Evolutionary conservation across 2,329 filamentous ascomycete species (phyloP).

Genomic region (Stagonosporopsis tanaceti): DNA sequence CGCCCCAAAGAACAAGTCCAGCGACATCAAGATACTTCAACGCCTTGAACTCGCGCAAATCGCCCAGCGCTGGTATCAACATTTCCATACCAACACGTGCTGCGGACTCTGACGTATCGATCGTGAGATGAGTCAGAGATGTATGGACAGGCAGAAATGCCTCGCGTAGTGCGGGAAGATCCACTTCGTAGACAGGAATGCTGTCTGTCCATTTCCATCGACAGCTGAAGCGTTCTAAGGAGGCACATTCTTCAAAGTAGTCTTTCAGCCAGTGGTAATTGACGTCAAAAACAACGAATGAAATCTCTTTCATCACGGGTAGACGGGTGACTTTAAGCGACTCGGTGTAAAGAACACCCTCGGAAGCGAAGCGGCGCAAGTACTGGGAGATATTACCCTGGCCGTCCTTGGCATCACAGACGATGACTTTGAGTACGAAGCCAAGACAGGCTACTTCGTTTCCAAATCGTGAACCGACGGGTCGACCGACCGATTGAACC

Average conservation of each 20-base stretch:
- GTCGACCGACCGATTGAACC: no score
- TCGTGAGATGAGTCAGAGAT: slow-evolving; percentile 2
- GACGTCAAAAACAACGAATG: not conserved
- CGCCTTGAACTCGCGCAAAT: slow-evolving; percentile 18
- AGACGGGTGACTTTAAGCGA: not conserved
- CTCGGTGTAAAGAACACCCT: not conserved
- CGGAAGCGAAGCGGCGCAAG: not conserved
- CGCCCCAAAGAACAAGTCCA: slow-evolving; percentile 27
- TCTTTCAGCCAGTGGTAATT: not conserved
- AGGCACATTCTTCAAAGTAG: not conserved
- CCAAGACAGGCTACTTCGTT: not conserved
- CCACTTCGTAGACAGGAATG: not conserved
- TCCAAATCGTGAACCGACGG: no score
- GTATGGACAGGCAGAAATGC: not conserved
- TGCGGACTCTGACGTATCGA: slow-evolving; percentile 7
- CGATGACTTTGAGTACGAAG: not conserved
- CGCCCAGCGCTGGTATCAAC: slow-evolving; percentile 21
- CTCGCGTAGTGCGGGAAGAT: not conserved
- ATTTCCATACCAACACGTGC: slow-evolving; percentile 9
- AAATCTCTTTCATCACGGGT: not conserved
- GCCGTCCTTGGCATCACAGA: not conserved
- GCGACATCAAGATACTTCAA: slow-evolving; percentile 26
- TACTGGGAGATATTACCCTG: not conserved
- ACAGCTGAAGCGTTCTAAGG: slow-evolving; percentile 2
- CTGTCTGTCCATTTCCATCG: slow-evolving; percentile 8